Evolutionary conservation across 306 rosid species (phyloP), one percentile per base, ranked within the genome.

Genomic region (Purshia tridentata): DNA sequence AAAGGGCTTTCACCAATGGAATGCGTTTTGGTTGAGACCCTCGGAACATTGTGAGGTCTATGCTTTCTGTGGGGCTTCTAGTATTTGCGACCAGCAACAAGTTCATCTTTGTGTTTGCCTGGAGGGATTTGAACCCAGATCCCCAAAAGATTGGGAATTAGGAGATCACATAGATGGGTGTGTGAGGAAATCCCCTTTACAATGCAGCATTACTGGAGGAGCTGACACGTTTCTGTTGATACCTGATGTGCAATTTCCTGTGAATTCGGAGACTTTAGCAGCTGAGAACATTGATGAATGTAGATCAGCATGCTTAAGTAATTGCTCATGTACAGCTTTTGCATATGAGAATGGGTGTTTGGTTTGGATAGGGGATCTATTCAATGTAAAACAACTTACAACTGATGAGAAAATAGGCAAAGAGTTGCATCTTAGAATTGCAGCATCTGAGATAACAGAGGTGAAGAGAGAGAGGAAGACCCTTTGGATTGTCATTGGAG

Each of bases 251-350:
- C 47, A 20, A 15, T 47, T 60, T 9, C 79, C 85, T 8, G 44
- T 0, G 12, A 42, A 35, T 48, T 7, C 64, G 7, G 48, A 69
- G 69, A 15, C 19, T 69, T 10, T 64, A 4, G 15, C 15, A n/a
- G 74, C n/a, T 15, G 6, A 63, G 51, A 58, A 51, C 48, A 14
- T 19, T 1, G 11, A n/a, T 4, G 71, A 73, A 48, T 77, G 82
- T 47, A 10, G 58, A 74, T 78, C 10, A 18, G 49, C 61, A 6
- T 80, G 84, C 72, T 65, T 77, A 56, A 74, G 14, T 0, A 23
- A 69, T 37, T 83, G 87, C 23, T 64, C 75, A 19, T 80, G 80
- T 9, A 12, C 11, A 15, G 84, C 80, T 58, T 83, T 72, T 77
- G 72, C 65, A 9, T 56, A 39, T 45, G 75, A 39, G 9, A 22